phyloP scores from a whole-genome alignment of 2,329 filamentous ascomycete species.

The Cercospora brassicicola region DNA sequence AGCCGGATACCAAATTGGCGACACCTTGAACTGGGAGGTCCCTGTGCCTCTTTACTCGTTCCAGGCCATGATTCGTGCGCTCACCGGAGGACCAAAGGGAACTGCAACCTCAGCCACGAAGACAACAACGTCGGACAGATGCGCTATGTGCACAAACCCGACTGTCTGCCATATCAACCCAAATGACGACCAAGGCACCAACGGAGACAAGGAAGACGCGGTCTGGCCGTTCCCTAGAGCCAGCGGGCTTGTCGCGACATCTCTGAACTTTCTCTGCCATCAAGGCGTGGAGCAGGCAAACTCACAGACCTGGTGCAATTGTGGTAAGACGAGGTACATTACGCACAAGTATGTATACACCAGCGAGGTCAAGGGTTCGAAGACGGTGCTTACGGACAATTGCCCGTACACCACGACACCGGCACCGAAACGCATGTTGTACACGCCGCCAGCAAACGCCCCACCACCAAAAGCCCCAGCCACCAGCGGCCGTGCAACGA shows the following conservation, averaged over 20 bases:
- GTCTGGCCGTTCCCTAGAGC: background rate
- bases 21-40: background rate
- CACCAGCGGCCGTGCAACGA: background rate
- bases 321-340: background rate
- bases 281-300: background rate
- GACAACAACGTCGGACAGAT: background rate
- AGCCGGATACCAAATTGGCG: background rate
- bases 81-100: background rate
- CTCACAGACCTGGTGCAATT: background rate
- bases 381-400: background rate
- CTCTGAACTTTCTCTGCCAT: background rate
- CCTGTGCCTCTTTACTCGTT: background rate
- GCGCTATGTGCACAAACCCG: slow-evolving; percentile 8
- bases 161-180: slow-evolving; percentile 5
- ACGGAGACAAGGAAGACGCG: background rate
- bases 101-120: background rate
- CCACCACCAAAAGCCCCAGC: background rate
- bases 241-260: background rate
- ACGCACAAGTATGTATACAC: background rate
- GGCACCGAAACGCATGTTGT: background rate
- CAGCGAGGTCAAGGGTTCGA: background rate
- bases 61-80: background rate
- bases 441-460: background rate
- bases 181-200: slow-evolving; percentile 8
- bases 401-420: background rate